Evolutionary conservation across 805 yeast genomes (phyloP), one percentile per base, ranked within the genome.

Genomic region (Yarrowia bubula): DNA sequence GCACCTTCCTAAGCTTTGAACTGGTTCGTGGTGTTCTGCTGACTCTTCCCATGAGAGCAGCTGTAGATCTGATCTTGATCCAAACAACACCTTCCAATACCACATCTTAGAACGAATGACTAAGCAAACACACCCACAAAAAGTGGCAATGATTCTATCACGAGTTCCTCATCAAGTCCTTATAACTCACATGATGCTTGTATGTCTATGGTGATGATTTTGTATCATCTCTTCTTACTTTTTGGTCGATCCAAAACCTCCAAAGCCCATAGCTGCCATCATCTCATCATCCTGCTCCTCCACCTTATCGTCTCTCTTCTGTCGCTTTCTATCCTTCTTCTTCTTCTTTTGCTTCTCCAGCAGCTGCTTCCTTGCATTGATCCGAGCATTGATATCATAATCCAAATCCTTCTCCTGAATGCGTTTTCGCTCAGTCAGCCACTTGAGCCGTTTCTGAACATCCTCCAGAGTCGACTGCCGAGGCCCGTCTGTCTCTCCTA

Each of bases 381-480:
- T 58, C n/a, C 64, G 51, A 4, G 64, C 64, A 18, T 58, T 43
- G 1, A 58, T 44, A 4, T 58, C 64, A 22, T 58, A 58, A 35
- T 58, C 64, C 42, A 58, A 7, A 18, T 58, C 64, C 51, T 43
- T 42, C 71, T 60, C 60, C 22, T 55, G 62, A 70, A 55, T 41
- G 9, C 66, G 57, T 9, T 75, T 73, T 65, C 72, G 73, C 61
- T 72, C 69, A 3, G 80, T 76, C 22, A 82, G 71, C 55, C 69
- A 62, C 31, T 74, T 75, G 65, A 81, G 77, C 4, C 80, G 69
- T 14, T 72, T 72, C 51, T 76, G 76, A 31, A 86, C 86, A 50
- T 84, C 83, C 11, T 80, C 82, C 7, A 83, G 68, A 0, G 84
- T 79, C 37, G 65, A 41, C 13, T 74, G 69, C 3, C 75, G 75